Conservation (phyloP, 371 early-diverging fungal species). For the Globomyces sp. region DNA sequence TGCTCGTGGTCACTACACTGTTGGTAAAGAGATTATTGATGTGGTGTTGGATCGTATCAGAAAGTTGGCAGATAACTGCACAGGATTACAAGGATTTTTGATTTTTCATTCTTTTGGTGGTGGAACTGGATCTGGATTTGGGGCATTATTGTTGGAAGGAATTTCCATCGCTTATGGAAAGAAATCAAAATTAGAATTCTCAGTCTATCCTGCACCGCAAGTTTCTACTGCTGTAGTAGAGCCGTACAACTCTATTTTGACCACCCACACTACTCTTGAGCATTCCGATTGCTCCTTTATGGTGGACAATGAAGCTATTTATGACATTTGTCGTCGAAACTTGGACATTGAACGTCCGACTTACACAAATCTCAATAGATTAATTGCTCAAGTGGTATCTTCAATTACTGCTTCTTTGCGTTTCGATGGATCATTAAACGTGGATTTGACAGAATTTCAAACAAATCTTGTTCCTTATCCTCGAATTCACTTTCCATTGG, state of each 20-base stretch:
- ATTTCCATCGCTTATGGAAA: conserved; percentile 97
- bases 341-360: conserved; percentile 97
- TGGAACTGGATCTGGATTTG: conserved; percentile 99
- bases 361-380: conserved; percentile 97
- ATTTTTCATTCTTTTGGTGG: conserved; percentile 99
- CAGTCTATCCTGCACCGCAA: conserved; percentile 99
- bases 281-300: conserved; percentile 99
- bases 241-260: conserved; percentile 97
- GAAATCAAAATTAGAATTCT: conserved; percentile 98
- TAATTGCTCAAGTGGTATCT: conserved; percentile 99
- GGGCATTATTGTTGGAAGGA: conserved; percentile 96
- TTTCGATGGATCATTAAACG: conserved; percentile 96
- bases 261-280: conserved; percentile 98
- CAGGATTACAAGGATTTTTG: conserved; percentile 94
- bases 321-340: conserved; percentile 98
- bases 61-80: conserved; percentile 97
- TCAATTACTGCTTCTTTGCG: conserved; percentile 99
- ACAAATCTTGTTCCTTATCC: conserved; percentile 98
- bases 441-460: conserved; percentile 96
- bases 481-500: conserved; percentile 95
- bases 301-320: conserved; percentile 99
- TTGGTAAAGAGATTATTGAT: conserved; percentile 98
- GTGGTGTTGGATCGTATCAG: conserved; percentile 94
- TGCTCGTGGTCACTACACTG: conserved; percentile 99
- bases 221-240: conserved; percentile 98